Conservation (phyloP, 192 early-diverging fungal species). For the Entomortierella chlamydospora region DNA sequence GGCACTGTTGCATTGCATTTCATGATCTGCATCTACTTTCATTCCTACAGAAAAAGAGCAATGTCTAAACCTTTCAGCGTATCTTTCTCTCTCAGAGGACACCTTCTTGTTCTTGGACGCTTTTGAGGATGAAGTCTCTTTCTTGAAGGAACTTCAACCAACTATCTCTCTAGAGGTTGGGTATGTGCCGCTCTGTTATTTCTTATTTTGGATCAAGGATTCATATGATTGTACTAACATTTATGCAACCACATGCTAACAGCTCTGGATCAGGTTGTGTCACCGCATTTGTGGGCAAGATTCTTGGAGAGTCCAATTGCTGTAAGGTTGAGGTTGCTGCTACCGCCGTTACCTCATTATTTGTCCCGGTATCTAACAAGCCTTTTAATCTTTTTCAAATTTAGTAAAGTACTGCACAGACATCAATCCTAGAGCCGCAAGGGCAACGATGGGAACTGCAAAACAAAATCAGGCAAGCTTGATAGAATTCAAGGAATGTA, state of each 20-base stretch:
- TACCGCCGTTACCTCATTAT: background rate
- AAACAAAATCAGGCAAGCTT: conserved; percentile 61
- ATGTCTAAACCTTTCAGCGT: background rate
- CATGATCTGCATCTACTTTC: background rate
- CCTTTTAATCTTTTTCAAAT: conserved; percentile 15
- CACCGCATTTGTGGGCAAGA: conserved; percentile 79
- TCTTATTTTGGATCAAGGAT: too few species aligned
- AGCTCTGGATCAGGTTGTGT: conserved; percentile 89
- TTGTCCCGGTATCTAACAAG: background rate
- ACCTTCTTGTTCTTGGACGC: conserved; percentile 94
- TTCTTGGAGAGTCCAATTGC: conserved; percentile 55
- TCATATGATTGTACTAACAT: background rate
- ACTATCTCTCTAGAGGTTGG: conserved; percentile 89
- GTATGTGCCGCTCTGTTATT: conserved; percentile 38
- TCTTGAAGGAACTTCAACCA: conserved; percentile 68
- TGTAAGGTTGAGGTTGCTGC: conserved; percentile 31
- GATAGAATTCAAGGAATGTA: background rate
- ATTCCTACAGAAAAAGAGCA: background rate
- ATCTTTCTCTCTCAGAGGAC: conserved; percentile 79
- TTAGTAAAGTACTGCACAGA: conserved; percentile 80
- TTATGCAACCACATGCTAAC: background rate
- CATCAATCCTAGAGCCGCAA: conserved; percentile 81
- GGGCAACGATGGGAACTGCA: conserved; percentile 75
- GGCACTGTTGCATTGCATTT: background rate
- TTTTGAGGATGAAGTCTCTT: conserved; percentile 78